phyloP scores from a whole-genome alignment of 345 rosid genomes.

The Citropsis articulata region DNA sequence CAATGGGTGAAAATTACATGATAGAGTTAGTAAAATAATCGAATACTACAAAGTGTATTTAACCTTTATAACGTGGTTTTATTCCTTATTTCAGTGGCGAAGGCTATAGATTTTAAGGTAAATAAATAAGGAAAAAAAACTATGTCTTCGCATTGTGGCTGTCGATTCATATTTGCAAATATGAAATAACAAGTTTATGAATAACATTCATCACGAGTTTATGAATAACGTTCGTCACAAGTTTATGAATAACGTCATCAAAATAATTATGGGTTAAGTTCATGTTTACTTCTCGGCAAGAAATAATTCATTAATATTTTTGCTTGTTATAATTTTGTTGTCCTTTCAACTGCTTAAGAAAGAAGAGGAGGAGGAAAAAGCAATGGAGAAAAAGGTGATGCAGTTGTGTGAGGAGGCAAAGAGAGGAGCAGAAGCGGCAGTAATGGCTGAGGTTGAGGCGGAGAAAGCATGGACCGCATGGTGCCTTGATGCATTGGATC shows the following conservation, averaged over 20 bases:
- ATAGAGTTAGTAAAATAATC: no score
- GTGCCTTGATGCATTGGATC: slow-evolving; percentile 43
- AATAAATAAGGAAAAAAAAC: no score
- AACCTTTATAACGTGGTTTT: no score
- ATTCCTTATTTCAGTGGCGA: no score
- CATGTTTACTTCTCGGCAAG: neutral
- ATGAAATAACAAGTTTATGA: no score
- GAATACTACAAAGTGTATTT: no score
- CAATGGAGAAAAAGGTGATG: slow-evolving; percentile 40
- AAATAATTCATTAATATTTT: neutral
- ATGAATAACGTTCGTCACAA: neutral
- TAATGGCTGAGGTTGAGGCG: slow-evolving; percentile 17
- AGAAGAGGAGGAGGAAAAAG: neutral
- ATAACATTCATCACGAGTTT: neutral
- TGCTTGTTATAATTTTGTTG: neutral
- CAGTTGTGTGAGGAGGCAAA: slow-evolving; percentile 18
- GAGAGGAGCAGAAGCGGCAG: slow-evolving; percentile 42
- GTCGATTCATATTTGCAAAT: neutral
- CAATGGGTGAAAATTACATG: no score
- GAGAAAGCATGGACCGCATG: slow-evolving; percentile 20
- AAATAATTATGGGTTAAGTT: no score
- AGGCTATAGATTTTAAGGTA: no score
- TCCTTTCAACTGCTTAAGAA: no score
- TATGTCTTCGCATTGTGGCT: no score
- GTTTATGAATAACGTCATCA: neutral